These are phyloP conservation scores for Nicotiana obtusifolia DNA, from an alignment of 257 asterid genomes.

Conservation along the genomic window DNA sequence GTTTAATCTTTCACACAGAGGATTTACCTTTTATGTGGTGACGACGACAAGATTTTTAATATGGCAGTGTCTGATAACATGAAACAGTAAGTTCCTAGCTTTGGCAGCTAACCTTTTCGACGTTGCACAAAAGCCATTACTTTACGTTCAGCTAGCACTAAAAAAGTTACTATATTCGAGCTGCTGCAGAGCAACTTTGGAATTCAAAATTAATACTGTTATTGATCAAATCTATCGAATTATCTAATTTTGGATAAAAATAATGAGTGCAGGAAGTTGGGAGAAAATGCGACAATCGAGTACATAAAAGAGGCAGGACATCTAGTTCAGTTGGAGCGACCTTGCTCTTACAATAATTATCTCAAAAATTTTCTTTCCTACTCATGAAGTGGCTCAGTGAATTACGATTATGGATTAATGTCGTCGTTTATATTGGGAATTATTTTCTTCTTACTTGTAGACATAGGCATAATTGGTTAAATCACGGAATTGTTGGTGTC, in stretches of 20 bases:
- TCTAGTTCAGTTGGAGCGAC: neutral
- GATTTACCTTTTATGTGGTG: conserved; percentile 3
- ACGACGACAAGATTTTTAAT: neutral
- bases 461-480: too few species aligned
- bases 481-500: too few species aligned
- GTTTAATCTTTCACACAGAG: neutral
- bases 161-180: neutral
- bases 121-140: too few species aligned
- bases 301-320: neutral
- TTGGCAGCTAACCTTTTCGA: too few species aligned
- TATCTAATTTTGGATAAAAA: neutral
- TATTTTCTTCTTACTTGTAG: too few species aligned
- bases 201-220: neutral
- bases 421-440: too few species aligned
- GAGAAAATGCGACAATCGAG: neutral
- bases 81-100: neutral
- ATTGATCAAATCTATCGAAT: neutral
- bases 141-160: too few species aligned
- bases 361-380: neutral
- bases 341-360: conserved; percentile 1
- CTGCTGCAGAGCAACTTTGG: neutral
- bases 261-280: neutral
- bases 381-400: neutral
- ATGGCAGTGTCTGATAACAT: neutral
- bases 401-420: too few species aligned